Conservation (phyloP, 805 yeast genomes). For the Candida ovalis region DNA sequence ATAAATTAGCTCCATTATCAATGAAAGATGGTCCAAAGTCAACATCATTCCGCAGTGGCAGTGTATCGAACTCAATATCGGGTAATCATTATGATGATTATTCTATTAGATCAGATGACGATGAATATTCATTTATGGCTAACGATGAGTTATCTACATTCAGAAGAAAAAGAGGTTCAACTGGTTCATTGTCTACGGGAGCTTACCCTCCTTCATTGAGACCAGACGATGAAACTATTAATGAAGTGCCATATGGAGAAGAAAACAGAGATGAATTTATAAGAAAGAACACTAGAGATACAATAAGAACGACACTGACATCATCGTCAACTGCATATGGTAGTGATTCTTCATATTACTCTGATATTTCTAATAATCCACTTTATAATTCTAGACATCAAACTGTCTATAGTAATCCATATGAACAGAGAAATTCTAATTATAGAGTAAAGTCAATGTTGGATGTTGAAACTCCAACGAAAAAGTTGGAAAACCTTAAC, state of each 20-base stretch:
- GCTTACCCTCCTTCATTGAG: conserved; percentile 4
- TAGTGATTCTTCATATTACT: not conserved
- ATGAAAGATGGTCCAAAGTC: not conserved
- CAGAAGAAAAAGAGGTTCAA: conserved; percentile 13
- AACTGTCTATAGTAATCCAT: not conserved
- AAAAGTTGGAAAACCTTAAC: not conserved
- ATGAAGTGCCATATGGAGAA: conserved; percentile 1
- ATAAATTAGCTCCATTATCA: not conserved
- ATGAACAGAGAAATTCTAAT: not conserved
- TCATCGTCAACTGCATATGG: conserved; percentile 3
- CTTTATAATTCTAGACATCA: not conserved
- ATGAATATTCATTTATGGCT: conserved; percentile 19
- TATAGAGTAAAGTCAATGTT: conserved; percentile 12
- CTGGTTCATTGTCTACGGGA: conserved; percentile 24
- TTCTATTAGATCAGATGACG: conserved; percentile 9
- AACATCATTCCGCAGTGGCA: not conserved
- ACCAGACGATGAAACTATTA: conserved; percentile 8
- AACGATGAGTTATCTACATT: conserved; percentile 21
- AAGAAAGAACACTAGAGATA: conserved; percentile 23
- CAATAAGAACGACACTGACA: conserved; percentile 9
- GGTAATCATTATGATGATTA: conserved; percentile 7
- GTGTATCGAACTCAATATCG: not conserved
- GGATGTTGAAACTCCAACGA: not conserved
- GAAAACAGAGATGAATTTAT: conserved; percentile 22
- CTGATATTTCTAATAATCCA: not conserved